Conservation (phyloP, 495 filamentous ascomycete species). For the Neurospora sp. region DNA sequence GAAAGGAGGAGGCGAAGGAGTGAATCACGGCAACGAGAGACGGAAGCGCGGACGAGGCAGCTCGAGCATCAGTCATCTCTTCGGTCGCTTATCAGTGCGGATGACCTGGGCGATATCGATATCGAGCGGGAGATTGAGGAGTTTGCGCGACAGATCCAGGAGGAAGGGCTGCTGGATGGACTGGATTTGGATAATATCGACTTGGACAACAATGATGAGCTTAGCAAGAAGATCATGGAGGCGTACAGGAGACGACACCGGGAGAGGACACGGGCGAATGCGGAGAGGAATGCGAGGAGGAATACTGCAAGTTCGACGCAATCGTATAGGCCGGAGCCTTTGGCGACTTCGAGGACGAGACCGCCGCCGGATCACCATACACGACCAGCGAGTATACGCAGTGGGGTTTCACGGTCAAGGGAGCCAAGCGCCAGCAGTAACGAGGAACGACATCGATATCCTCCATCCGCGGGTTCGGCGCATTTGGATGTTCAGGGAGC, state of each 20-base stretch:
- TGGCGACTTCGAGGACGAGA: slow-evolving; percentile 15
- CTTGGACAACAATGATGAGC: slow-evolving; percentile 66
- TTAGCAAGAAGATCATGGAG: slow-evolving; percentile 80
- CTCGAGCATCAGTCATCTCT: slow-evolving; percentile 82
- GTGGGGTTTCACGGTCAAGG: slow-evolving; percentile 27
- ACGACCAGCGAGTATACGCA: slow-evolving; percentile 29
- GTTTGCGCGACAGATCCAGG: slow-evolving; percentile 78
- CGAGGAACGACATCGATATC: slow-evolving; percentile 36
- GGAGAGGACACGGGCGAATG: slow-evolving; percentile 31
- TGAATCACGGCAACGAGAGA: slow-evolving; percentile 25
- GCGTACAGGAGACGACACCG: slow-evolving; percentile 67
- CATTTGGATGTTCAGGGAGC: slow-evolving; percentile 37
- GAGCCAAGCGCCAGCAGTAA: slow-evolving; percentile 25
- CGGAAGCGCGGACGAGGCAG: slow-evolving; percentile 33
- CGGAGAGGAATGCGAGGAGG: slow-evolving; percentile 22
- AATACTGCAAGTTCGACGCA: slow-evolving; percentile 23
- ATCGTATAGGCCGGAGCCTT: slow-evolving; percentile 22
- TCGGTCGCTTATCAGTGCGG: slow-evolving; percentile 67
- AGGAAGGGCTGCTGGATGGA: slow-evolving; percentile 77
- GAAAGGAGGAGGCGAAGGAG: slow-evolving; percentile 27
- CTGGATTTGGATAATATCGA: slow-evolving; percentile 76
- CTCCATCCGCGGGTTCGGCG: slow-evolving; percentile 26
- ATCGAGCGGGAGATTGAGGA: slow-evolving; percentile 65
- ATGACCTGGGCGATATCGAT: slow-evolving; percentile 61
- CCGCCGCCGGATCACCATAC: slow-evolving; percentile 18